These are phyloP conservation scores for Phyllosticta capitalensis DNA, from an alignment of 2,329 filamentous ascomycete species.

Conservation along the genomic window DNA sequence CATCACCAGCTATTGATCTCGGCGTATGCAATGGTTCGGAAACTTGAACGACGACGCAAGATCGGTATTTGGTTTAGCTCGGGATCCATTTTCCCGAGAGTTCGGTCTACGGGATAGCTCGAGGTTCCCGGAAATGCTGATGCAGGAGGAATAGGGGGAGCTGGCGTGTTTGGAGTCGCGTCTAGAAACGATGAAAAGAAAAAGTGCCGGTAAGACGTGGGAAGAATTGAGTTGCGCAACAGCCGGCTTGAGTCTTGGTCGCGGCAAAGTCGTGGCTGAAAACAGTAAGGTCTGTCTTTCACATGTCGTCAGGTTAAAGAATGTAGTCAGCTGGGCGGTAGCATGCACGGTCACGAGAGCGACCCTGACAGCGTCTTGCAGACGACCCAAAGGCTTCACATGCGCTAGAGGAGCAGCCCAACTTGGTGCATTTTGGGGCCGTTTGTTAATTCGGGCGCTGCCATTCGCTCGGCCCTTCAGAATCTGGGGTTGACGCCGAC, in stretches of 20 bases:
- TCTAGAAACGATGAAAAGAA: not conserved
- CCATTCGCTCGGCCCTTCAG: constrained; percentile 2
- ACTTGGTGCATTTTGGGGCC: constrained; percentile 1
- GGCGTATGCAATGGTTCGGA: constrained; percentile 1
- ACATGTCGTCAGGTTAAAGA: constrained; percentile 2
- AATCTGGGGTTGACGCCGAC: constrained; percentile 10
- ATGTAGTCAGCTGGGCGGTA: constrained; percentile 4
- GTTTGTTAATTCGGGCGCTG: constrained; percentile 2
- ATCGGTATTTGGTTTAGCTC: constrained; percentile 6
- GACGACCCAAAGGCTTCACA: constrained; percentile 1
- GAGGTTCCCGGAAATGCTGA: not conserved
- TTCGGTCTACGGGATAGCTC: not conserved
- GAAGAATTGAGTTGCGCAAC: not conserved
- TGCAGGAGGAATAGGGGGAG: not conserved
- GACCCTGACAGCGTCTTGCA: constrained; percentile 1
- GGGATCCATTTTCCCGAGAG: constrained; percentile 10
- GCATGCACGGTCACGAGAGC: constrained; percentile 7
- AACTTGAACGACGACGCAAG: not conserved
- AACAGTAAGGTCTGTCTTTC: constrained; percentile 1
- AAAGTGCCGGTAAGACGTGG: not conserved
- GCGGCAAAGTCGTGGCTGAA: not conserved
- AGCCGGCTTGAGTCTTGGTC: not conserved
- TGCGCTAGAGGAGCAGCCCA: not conserved
- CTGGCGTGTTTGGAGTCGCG: not conserved
- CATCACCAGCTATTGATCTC: not conserved